phyloP scores from a whole-genome alignment of 2,329 filamentous ascomycete genomes.

The Sporothrix phasma region DNA sequence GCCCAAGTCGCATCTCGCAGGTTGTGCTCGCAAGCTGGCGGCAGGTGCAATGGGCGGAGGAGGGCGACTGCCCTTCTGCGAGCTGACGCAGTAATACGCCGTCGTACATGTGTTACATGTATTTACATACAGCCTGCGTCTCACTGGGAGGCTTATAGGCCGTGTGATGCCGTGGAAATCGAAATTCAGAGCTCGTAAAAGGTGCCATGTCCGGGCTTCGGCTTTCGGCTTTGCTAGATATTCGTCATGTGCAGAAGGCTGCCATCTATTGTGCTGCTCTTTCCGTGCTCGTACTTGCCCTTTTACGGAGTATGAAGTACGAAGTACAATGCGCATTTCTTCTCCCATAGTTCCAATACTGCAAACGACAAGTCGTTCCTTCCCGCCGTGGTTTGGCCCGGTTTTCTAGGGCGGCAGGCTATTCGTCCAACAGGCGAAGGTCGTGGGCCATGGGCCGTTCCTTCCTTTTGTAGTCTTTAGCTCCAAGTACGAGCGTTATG shows the following conservation, averaged over 20 bases:
- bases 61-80: conserved; percentile 1
- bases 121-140: neutral
- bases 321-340: no score
- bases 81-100: conserved; percentile 1
- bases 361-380: neutral
- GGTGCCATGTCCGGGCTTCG: neutral
- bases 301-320: no score
- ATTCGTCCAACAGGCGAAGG: neutral
- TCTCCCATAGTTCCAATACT: no score
- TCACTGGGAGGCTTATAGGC: neutral
- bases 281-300: no score
- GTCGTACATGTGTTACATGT: no score
- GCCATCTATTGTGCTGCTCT: no score
- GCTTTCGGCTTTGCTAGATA: neutral
- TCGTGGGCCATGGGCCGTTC: conserved; percentile 14
- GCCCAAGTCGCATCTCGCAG: conserved; percentile 10
- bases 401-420: neutral
- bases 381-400: neutral
- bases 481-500: neutral
- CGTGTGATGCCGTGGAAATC: neutral
- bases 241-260: no score
- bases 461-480: conserved; percentile 15
- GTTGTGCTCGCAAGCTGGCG: conserved; percentile 1
- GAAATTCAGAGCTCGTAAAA: neutral
- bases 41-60: conserved; percentile 4